Conservation (phyloP, 208 protist genomes). For the Trypanosoma caninum region DNA sequence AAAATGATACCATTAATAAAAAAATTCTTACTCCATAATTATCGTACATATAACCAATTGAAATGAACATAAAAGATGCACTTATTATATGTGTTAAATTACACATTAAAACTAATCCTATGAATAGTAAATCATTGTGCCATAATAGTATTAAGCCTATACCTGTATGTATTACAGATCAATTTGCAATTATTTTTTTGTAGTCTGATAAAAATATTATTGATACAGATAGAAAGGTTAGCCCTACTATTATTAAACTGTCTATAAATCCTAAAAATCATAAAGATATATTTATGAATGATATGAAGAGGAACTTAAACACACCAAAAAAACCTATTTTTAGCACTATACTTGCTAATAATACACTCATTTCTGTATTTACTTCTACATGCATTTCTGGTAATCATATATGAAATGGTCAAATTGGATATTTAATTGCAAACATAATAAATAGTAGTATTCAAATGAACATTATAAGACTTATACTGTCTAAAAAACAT, state of each 20-base stretch:
- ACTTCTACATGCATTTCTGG: constrained; percentile 30
- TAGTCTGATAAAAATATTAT: constrained; percentile 71
- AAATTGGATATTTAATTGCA: constrained; percentile 29
- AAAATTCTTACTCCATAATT: constrained; percentile 71
- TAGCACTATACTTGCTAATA: constrained; percentile 49
- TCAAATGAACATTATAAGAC: constrained; percentile 69
- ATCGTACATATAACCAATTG: constrained; percentile 77
- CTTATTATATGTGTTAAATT: constrained; percentile 77
- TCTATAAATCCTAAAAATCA: constrained; percentile 80
- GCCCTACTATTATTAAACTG: constrained; percentile 23
- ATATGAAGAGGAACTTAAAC: constrained; percentile 81
- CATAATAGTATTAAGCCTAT: constrained; percentile 69
- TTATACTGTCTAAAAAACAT: constrained; percentile 65
- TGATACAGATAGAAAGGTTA: constrained; percentile 69
- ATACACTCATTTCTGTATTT: constrained; percentile 29
- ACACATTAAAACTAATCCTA: constrained; percentile 66
- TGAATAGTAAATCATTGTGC: constrained; percentile 78
- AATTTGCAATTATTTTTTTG: constrained; percentile 58
- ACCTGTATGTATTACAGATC: constrained; percentile 24
- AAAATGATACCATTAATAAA: constrained; percentile 72
- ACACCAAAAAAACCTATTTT: constrained; percentile 88
- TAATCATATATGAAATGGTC: constrained; percentile 26
- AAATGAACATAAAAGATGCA: constrained; percentile 74
- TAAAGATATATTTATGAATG: constrained; percentile 62
- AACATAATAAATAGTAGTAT: constrained; percentile 82